Evolutionary conservation across 805 yeast genomes (phyloP), one percentile per base, ranked within the genome.

Genomic region (Candida dajiaensis): DNA sequence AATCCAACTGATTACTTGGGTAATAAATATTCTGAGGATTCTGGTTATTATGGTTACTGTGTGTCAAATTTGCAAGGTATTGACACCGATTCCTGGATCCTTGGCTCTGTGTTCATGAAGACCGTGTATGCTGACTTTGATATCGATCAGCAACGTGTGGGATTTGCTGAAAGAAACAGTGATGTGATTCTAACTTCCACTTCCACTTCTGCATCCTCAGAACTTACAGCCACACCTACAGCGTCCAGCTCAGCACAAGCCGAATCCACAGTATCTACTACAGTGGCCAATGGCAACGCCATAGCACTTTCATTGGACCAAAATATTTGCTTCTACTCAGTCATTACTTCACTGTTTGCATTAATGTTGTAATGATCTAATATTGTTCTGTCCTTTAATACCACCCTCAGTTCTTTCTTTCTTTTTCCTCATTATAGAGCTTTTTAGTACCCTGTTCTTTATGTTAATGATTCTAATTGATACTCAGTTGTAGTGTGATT

Each of bases 61-160:
- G 80, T 81, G 12, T 77, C 85, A 7, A 81, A 80, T 54, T 71
- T 81, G 47, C 86, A 80, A 63, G 87, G 85, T 10, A 56, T 74
- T n/a, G 65, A 66, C 23, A 62, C 69, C 11, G 58, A 60, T 16
- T 59, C 72, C 1, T 82, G 88, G 88, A 73, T 82, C 44, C 63
- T 82, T 36, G 89, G 89, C 6, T 81, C 78, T n/a, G 69, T 78
- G 3, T 81, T 82, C 56, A 61, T 82, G 53, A 73, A 73, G 48
- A 68, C 69, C 28, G 79, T 72, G 45, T 81, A 79, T 57, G 71
- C 81, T 2, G 77, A 78, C 13, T 82, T 80, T 53, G 83, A 82
- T 53, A 66, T 77, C 46, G 77, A 72, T 42, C 56, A 69, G n/a
- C 66, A 63, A 40, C 55, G 58, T 50, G 66, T 82, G 41, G 86